Evolutionary conservation across 225 moss, liverwort and hornwort genomes (phyloP).

Genomic region (Sphagnum contortum): DNA sequence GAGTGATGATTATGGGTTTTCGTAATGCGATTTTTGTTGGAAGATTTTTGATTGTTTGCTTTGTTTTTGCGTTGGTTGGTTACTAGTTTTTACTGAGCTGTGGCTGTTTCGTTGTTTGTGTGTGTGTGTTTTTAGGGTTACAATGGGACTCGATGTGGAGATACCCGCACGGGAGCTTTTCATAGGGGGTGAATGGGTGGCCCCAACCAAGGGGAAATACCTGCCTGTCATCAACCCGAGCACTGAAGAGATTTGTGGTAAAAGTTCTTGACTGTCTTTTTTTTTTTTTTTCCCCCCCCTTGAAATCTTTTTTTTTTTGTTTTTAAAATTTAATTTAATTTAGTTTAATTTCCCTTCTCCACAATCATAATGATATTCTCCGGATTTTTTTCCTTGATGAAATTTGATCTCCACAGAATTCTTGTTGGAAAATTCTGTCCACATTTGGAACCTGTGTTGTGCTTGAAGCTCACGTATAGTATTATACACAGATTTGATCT

Average conservation of each 20-base stretch:
- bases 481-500: too few species aligned
- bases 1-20: too few species aligned
- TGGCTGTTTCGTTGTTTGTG: too few species aligned
- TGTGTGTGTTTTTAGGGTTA: neutral
- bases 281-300: neutral
- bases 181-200: slow-evolving; percentile 67
- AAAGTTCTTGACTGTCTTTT: neutral
- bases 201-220: slow-evolving; percentile 41
- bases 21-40: too few species aligned
- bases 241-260: slow-evolving; percentile 68
- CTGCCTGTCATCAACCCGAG: slow-evolving; percentile 68
- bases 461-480: too few species aligned
- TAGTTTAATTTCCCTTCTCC: too few species aligned
- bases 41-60: too few species aligned
- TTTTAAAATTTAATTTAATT: neutral
- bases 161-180: slow-evolving; percentile 62
- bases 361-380: too few species aligned
- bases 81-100: too few species aligned
- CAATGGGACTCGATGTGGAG: slow-evolving; percentile 16
- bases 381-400: neutral
- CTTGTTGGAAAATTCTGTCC: neutral
- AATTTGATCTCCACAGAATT: neutral
- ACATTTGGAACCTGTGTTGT: neutral
- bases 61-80: too few species aligned
- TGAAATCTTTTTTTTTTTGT: neutral